Evolutionary conservation across 2,329 filamentous ascomycete genomes (phyloP), one percentile per base, ranked within the genome.

Genomic region (Furcasterigmium furcatum): DNA sequence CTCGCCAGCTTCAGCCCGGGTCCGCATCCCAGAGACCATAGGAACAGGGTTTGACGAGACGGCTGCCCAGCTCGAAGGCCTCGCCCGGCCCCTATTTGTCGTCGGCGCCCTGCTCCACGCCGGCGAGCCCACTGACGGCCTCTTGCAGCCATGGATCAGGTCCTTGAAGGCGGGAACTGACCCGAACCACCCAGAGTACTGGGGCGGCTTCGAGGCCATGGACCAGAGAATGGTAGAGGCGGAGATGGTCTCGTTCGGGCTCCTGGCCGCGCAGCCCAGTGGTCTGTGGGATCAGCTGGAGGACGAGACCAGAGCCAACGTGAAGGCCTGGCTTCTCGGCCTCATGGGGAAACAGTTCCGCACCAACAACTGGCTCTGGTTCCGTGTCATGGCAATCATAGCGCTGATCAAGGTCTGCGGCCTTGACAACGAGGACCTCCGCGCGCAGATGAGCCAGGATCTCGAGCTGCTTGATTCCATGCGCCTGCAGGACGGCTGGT

Each of bases 311-410:
- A 27, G 12, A 12, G 12, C 24, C 7, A 27, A 27, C 24, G 24
- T 76, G 75, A 46, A 82, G 87, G 59, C 91, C 89, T 72, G 68
- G 67, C 50, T 73, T 5, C 49, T 53, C 14, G 60, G 61, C 1
- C 64, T 72, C 7, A 70, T 71, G 34, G 57, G 56, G 1, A 67
- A 65, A 46, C 52, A 56, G 6, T 66, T 73, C 50, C 69, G 68
- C 0, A 47, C 55, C 5, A 72, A 66, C 6, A 73, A 73, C 45
- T 73, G 70, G 70, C 59, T 63, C 2, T 72, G 70, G 70, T 73
- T 73, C 43, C 64, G 69, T 1, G 59, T 72, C 0, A 66, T 72
- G 52, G 64, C 62, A 2, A 72, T 72, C 38, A 50, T 73, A 4
- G 69, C 68, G 1, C 52, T 72, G 2, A 54, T 64, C 9, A 64